These are phyloP conservation scores for Wickerhamomyces xylosicus DNA, from an alignment of 805 yeast species.

Conservation along the genomic window DNA sequence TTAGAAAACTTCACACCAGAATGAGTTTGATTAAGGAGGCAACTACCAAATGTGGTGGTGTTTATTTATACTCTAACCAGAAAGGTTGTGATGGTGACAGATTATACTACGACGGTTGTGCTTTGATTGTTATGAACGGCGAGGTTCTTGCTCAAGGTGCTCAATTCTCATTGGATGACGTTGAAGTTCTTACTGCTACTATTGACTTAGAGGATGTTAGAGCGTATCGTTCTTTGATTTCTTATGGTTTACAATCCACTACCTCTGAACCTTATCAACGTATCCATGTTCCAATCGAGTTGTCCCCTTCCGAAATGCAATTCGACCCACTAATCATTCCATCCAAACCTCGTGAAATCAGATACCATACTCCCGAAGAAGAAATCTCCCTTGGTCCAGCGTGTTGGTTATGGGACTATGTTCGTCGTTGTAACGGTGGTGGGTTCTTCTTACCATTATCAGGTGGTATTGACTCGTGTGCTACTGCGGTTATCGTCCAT, in stretches of 20 bases:
- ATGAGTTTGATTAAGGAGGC: slow-evolving; percentile 83
- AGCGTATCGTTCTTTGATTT: slow-evolving; percentile 62
- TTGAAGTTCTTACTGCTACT: slow-evolving; percentile 93
- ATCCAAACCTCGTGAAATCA: slow-evolving; percentile 35
- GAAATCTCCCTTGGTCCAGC: slow-evolving; percentile 98
- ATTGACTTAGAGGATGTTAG: slow-evolving; percentile 89
- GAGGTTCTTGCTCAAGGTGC: slow-evolving; percentile 85
- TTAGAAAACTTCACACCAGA: slow-evolving; percentile 80
- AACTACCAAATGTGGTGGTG: slow-evolving; percentile 93
- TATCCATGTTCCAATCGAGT: slow-evolving; percentile 50
- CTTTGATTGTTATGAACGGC: slow-evolving; percentile 89
- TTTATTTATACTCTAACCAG: slow-evolving; percentile 88
- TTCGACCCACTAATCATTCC: slow-evolving; percentile 60
- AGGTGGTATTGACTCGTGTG: slow-evolving; percentile 98
- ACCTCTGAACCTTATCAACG: slow-evolving; percentile 28
- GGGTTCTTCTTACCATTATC: slow-evolving; percentile 91
- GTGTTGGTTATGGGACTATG: slow-evolving; percentile 98
- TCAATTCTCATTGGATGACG: slow-evolving; percentile 84
- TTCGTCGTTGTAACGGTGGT: slow-evolving; percentile 80
- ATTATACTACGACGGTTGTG: slow-evolving; percentile 94
- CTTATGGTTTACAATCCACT: slow-evolving; percentile 32
- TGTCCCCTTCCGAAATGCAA: slow-evolving; percentile 47
- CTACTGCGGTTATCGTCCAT: slow-evolving; percentile 89
- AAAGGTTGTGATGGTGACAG: slow-evolving; percentile 98
- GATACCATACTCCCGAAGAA: slow-evolving; percentile 79